Percentiles rank a stretch among this genome's conserved stretches.
Evolutionary conservation across 257 asterid species (phyloP).

Genomic region (Rehmannia glutinosa): DNA sequence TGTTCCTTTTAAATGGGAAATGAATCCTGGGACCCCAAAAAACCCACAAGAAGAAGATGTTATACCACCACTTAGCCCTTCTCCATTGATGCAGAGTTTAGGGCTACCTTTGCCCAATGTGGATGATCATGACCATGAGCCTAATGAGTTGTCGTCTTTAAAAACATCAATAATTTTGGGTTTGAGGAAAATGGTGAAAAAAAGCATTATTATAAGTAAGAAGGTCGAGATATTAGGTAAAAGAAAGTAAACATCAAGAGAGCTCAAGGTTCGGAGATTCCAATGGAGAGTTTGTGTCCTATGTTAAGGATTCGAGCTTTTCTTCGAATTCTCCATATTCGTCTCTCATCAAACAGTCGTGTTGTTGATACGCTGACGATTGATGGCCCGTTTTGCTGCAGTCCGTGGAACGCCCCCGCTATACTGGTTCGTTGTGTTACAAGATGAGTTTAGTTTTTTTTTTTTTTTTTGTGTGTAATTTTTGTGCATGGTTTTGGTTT

Average conservation of each 20-base stretch:
- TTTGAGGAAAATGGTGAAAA: conserved; percentile 31
- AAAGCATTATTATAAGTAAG: conserved; percentile 3
- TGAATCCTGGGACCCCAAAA: conserved; percentile 65
- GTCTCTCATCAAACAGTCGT: conserved; percentile 18
- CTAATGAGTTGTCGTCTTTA: neutral
- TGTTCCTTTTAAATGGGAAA: conserved; percentile 78
- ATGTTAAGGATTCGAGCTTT: conserved; percentile 30
- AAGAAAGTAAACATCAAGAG: conserved; percentile 19
- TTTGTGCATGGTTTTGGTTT: neutral
- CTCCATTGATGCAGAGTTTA: conserved; percentile 52
- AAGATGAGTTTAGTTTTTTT: neutral
- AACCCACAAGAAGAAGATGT: conserved; percentile 38
- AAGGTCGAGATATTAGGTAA: conserved; percentile 19
- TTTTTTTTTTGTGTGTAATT: neutral
- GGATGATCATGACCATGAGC: conserved; percentile 19
- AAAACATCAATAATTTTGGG: conserved; percentile 22
- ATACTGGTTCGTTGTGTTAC: conserved; percentile 45
- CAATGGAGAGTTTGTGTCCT: conserved; percentile 31
- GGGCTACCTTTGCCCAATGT: conserved; percentile 46
- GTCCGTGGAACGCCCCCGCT: conserved; percentile 39
- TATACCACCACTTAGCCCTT: conserved; percentile 60
- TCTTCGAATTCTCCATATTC: conserved; percentile 39
- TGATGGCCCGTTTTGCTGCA: conserved; percentile 49
- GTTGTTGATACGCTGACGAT: conserved; percentile 18
- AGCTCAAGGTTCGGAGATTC: conserved; percentile 33